These are phyloP conservation scores for Xanthoparmelia taractica DNA, from an alignment of 495 filamentous ascomycete genomes.

Conservation along the genomic window DNA sequence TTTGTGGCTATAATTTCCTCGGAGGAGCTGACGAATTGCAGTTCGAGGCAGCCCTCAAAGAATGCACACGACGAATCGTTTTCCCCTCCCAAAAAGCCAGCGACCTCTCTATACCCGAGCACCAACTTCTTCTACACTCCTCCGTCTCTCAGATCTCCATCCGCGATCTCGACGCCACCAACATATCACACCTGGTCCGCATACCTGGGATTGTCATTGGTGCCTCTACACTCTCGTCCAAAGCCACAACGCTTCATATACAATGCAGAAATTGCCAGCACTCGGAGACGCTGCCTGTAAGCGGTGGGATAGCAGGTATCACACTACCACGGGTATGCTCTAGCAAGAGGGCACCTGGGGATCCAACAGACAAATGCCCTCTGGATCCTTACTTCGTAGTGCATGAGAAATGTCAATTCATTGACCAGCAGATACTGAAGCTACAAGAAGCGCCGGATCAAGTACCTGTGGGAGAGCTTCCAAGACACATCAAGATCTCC, in stretches of 20 bases:
- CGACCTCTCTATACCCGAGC: slow-evolving; percentile 65
- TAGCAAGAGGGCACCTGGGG: slow-evolving; percentile 48
- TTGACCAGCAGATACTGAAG: slow-evolving; percentile 97
- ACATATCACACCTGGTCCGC: slow-evolving; percentile 88
- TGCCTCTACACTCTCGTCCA: slow-evolving; percentile 91
- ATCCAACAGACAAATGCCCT: slow-evolving; percentile 65
- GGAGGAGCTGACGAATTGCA: slow-evolving; percentile 33
- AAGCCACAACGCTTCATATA: slow-evolving; percentile 78
- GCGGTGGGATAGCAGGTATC: slow-evolving; percentile 78
- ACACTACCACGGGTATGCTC: slow-evolving; percentile 74
- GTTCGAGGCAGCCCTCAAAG: slow-evolving; percentile 86
- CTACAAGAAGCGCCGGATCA: slow-evolving; percentile 97
- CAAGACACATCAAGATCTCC: slow-evolving; percentile 86
- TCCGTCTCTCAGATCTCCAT: slow-evolving; percentile 85
- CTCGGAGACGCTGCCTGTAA: slow-evolving; percentile 60
- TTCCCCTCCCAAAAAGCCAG: slow-evolving; percentile 65
- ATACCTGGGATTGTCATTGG: slow-evolving; percentile 98
- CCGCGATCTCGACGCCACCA: slow-evolving; percentile 84
- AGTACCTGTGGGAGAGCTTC: slow-evolving; percentile 94
- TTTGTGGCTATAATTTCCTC: neutral
- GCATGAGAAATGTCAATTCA: slow-evolving; percentile 90
- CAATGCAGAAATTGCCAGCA: slow-evolving; percentile 85
- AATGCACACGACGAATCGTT: slow-evolving; percentile 87
- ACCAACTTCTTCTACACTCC: slow-evolving; percentile 94
- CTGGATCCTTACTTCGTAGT: slow-evolving; percentile 92